These are phyloP conservation scores for Strigomonas galati DNA, from an alignment of 208 protist genomes.

Conservation along the genomic window DNA sequence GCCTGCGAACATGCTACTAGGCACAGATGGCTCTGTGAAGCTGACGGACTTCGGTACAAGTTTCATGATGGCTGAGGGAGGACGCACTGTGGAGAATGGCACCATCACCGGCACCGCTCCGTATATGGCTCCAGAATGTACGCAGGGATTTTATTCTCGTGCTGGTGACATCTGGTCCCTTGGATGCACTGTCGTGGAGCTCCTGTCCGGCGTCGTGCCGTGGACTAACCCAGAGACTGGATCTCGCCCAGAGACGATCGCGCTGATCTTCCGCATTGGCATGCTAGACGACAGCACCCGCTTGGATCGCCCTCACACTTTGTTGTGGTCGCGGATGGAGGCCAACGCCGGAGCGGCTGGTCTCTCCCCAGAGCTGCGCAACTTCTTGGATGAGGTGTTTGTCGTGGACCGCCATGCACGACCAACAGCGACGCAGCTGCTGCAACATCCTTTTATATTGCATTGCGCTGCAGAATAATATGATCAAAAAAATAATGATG, in stretches of 20 bases:
- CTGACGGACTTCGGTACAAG: slow-evolving; percentile 81
- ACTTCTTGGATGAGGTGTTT: slow-evolving; percentile 21
- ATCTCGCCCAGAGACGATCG: slow-evolving; percentile 20
- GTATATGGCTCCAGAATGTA: too few species aligned
- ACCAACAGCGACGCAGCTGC: too few species aligned
- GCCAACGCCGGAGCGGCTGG: background rate
- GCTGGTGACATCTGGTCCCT: slow-evolving; percentile 88
- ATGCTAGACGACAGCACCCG: slow-evolving; percentile 22
- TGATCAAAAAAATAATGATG: too few species aligned
- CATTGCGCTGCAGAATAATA: too few species aligned
- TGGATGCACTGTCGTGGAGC: slow-evolving; percentile 76
- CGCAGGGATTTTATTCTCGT: too few species aligned
- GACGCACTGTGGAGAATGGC: slow-evolving; percentile 25
- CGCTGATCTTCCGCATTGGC: too few species aligned
- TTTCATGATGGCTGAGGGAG: slow-evolving; percentile 32
- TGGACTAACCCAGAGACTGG: slow-evolving; percentile 29
- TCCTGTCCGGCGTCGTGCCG: too few species aligned
- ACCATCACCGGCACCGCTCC: slow-evolving; percentile 59
- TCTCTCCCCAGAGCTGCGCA: background rate
- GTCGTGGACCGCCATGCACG: slow-evolving; percentile 41
- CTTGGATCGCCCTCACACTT: background rate
- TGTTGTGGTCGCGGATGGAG: slow-evolving; percentile 2
- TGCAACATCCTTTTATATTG: slow-evolving; percentile 55
- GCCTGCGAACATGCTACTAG: too few species aligned
- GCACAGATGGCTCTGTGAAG: too few species aligned